phyloP scores from a whole-genome alignment of 208 protist genomes.

The Crithidia fasciculata region DNA sequence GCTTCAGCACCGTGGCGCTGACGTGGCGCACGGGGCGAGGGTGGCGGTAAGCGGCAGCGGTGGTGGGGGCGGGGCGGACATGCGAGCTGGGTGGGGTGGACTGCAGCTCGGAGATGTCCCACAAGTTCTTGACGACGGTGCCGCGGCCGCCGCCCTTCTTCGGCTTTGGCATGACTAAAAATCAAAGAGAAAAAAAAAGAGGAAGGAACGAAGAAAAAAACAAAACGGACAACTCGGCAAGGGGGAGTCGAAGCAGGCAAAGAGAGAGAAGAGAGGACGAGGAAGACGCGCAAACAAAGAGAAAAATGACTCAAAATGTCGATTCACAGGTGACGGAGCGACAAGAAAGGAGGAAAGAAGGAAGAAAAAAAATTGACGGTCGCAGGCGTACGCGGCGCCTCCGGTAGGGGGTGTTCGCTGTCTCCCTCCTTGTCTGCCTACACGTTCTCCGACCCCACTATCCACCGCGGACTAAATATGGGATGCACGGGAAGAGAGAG shows the following conservation, averaged over 20 bases:
- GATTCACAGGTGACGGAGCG: too few relatives aligned
- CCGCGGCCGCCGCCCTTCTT: constrained; percentile 39
- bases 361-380: neutral
- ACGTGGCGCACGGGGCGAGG: constrained; percentile 36
- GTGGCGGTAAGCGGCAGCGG: constrained; percentile 24
- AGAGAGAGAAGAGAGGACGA: neutral
- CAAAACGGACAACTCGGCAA: neutral
- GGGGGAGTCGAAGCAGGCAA: neutral
- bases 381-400: too few relatives aligned
- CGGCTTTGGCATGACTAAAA: constrained; percentile 15
- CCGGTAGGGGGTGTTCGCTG: too few relatives aligned
- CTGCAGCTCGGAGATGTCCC: constrained; percentile 29
- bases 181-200: too few relatives aligned
- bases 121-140: constrained; percentile 33
- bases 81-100: constrained; percentile 7
- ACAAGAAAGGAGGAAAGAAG: neutral
- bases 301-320: neutral
- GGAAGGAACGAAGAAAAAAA: constrained; percentile 13
- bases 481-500: too few relatives aligned
- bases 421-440: too few relatives aligned
- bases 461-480: too few relatives aligned
- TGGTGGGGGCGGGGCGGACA: neutral
- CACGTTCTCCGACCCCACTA: too few relatives aligned
- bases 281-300: constrained; percentile 7
- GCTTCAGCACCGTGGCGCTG: constrained; percentile 57